These are phyloP conservation scores for Albatrellus sp. DNA, from an alignment of 1,284 basidiomycete genomes.

Conservation along the genomic window DNA sequence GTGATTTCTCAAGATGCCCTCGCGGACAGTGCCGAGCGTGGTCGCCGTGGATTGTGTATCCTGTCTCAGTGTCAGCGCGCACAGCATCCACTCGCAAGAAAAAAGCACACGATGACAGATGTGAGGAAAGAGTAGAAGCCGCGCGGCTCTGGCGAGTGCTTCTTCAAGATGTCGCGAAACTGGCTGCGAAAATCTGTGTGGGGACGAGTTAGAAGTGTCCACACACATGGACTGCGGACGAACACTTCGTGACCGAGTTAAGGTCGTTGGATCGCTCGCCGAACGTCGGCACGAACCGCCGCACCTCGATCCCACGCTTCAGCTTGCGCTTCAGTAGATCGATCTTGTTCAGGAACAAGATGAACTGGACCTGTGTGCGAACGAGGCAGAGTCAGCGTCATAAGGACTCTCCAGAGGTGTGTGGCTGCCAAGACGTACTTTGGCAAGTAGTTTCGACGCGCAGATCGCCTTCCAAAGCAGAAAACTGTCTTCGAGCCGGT, in stretches of 20 bases:
- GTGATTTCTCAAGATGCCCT: slow-evolving; percentile 41
- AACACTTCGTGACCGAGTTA: slow-evolving; percentile 24
- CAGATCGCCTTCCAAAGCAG: slow-evolving; percentile 28
- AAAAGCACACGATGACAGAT: slow-evolving; percentile 47
- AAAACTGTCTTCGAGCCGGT: slow-evolving; percentile 30
- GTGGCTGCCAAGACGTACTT: slow-evolving; percentile 11
- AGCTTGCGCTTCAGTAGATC: slow-evolving; percentile 61
- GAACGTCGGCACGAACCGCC: slow-evolving; percentile 36
- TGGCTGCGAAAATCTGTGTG: slow-evolving; percentile 26
- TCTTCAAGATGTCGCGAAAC: slow-evolving; percentile 26
- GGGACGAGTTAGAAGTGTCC: not conserved
- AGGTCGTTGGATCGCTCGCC: slow-evolving; percentile 24
- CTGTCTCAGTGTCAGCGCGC: slow-evolving; percentile 21
- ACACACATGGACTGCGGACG: slow-evolving; percentile 4
- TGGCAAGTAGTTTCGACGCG: slow-evolving; percentile 24
- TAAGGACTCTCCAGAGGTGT: not conserved
- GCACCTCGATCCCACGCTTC: slow-evolving; percentile 42
- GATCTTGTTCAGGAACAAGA: slow-evolving; percentile 25
- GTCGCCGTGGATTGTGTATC: slow-evolving; percentile 56
- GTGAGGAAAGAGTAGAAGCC: slow-evolving; percentile 64
- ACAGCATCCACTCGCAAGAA: not conserved
- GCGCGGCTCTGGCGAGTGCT: slow-evolving; percentile 32
- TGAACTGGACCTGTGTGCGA: slow-evolving; percentile 16
- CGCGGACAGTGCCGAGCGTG: slow-evolving; percentile 37
- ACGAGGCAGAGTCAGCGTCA: not conserved